Conservation (phyloP, 768 basidiomycete species). For the Leucocoprinus leucothites region DNA sequence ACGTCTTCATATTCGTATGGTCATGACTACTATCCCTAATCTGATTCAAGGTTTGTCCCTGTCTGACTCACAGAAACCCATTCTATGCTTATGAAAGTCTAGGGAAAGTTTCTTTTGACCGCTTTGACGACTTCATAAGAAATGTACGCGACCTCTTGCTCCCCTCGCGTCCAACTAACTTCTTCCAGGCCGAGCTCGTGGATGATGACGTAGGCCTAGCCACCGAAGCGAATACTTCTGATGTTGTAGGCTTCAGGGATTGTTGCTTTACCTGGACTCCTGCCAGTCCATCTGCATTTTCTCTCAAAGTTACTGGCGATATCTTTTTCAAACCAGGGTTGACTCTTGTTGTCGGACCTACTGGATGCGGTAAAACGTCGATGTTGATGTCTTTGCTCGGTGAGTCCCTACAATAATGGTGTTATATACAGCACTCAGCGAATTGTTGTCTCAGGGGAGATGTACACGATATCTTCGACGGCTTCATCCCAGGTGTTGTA, state of each 20-base stretch:
- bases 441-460: conserved; percentile 37
- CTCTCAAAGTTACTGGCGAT: conserved; percentile 49
- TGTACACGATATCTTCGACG: conserved; percentile 53
- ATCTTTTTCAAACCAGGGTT: conserved; percentile 51
- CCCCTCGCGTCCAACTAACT: neutral
- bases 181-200: conserved; percentile 42
- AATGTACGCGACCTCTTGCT: conserved; percentile 21
- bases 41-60: conserved; percentile 16
- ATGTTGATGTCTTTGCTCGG: conserved; percentile 21
- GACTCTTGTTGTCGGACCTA: conserved; percentile 58
- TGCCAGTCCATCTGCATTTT: conserved; percentile 39
- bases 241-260: conserved; percentile 50
- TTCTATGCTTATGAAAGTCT: neutral
- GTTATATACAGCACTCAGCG: too few relatives aligned
- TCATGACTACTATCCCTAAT: conserved; percentile 24
- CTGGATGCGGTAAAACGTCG: conserved; percentile 59
- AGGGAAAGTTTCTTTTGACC: conserved; percentile 65
- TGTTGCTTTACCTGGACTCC: conserved; percentile 56
- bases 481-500: conserved; percentile 56
- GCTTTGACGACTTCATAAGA: conserved; percentile 40
- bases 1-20: conserved; percentile 44
- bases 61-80: neutral
- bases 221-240: conserved; percentile 1
- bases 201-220: conserved; percentile 20
- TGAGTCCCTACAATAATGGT: neutral